phyloP scores from a whole-genome alignment of 2,329 filamentous ascomycete genomes.

The Teratosphaeria nubilosa region DNA sequence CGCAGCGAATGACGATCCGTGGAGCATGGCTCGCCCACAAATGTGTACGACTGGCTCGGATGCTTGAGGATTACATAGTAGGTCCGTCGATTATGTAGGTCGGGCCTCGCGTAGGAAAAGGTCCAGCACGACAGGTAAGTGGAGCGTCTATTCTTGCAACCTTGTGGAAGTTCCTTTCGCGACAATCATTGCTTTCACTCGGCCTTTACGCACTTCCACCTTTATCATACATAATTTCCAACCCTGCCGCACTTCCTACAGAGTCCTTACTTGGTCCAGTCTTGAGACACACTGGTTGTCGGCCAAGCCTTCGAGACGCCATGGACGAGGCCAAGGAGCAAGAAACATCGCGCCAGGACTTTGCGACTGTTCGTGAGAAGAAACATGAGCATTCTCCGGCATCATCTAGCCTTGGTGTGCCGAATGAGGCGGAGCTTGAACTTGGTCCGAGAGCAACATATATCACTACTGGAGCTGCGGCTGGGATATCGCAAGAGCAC shows the following conservation, averaged over 20 bases:
- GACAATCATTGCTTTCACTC: background rate
- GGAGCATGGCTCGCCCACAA: background rate
- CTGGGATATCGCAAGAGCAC: slow-evolving; percentile 34
- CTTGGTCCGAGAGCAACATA: slow-evolving; percentile 18
- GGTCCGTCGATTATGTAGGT: background rate
- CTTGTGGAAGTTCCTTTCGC: background rate
- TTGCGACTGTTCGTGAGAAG: background rate
- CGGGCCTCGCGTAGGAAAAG: background rate
- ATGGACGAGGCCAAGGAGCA: slow-evolving; percentile 2
- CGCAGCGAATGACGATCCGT: too few relatives aligned
- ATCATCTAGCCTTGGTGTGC: background rate
- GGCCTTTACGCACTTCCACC: background rate
- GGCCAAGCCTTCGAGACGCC: background rate
- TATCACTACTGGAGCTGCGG: slow-evolving; percentile 16
- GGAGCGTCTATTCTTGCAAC: background rate
- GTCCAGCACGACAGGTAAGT: background rate
- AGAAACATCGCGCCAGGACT: slow-evolving; percentile 3
- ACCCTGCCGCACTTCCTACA: background rate
- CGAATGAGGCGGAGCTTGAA: slow-evolving; percentile 9
- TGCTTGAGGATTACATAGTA: background rate
- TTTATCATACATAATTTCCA: background rate
- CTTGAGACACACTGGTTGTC: background rate
- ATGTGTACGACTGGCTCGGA: background rate
- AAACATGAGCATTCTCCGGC: background rate
- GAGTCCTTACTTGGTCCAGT: background rate